Percentiles rank a stretch among this genome's conserved stretches.
These are phyloP conservation scores for Benincasa hispida DNA, from an alignment of 306 rosid species.

Conservation along the genomic window DNA sequence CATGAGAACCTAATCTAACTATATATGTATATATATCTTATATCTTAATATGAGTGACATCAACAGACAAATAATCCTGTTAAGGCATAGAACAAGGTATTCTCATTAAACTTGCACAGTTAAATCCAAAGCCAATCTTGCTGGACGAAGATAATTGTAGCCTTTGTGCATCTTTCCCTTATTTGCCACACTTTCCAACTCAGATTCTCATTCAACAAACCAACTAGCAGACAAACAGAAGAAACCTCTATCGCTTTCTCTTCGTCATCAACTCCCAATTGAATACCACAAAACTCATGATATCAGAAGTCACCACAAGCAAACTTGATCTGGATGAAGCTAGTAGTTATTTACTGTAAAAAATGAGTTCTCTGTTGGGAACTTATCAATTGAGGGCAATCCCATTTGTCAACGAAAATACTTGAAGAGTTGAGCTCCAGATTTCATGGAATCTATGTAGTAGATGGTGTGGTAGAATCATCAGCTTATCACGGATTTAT, in stretches of 20 bases:
- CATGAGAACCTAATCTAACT: background rate
- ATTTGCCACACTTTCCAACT: slow-evolving; percentile 6
- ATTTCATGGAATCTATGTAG: slow-evolving; percentile 23
- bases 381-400: background rate
- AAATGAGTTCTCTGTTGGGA: background rate
- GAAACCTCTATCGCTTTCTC: background rate
- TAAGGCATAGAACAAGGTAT: background rate
- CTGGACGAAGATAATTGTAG: background rate
- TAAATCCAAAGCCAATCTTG: background rate
- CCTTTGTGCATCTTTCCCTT: background rate
- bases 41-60: background rate
- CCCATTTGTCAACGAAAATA: background rate
- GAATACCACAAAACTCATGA: slow-evolving; percentile 1
- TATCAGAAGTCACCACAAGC: slow-evolving; percentile 7
- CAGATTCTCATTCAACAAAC: slow-evolving; percentile 5
- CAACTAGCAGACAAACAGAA: background rate
- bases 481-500: slow-evolving; percentile 49
- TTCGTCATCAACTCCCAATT: slow-evolving; percentile 1
- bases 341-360: slow-evolving; percentile 3
- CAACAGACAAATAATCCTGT: slow-evolving; percentile 1
- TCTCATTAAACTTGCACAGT: background rate
- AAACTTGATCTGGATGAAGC: slow-evolving; percentile 2
- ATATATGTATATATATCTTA: background rate
- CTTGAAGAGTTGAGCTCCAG: slow-evolving; percentile 25
- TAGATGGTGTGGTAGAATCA: slow-evolving; percentile 14